These are phyloP conservation scores for Paspalum vaginatum DNA, from an alignment of 176 grass and related monocot species.

Conservation along the genomic window DNA sequence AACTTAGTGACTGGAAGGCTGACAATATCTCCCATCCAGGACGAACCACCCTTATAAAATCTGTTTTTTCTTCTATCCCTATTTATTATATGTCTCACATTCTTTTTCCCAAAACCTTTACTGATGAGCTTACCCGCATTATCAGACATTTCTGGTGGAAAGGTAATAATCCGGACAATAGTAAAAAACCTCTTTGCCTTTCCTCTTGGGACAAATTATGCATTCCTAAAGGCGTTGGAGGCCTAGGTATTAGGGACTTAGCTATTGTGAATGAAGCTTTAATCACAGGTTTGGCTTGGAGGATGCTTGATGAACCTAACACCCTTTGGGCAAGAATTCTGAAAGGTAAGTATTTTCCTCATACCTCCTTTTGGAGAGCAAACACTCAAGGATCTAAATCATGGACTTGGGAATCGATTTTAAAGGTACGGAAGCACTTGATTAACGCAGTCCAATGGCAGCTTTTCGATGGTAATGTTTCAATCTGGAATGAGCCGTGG, in stretches of 20 bases:
- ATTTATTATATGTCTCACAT: neutral
- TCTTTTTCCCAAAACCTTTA: neutral
- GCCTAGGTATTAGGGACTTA: too few relatives aligned
- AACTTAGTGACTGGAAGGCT: neutral
- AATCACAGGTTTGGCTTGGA: neutral
- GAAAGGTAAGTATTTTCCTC: neutral
- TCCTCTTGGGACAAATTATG: neutral
- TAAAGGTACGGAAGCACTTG: neutral
- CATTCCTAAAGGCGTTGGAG: neutral
- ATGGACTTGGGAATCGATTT: neutral
- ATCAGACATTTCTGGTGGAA: neutral
- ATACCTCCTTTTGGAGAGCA: neutral
- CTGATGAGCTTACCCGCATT: neutral
- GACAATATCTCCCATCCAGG: neutral
- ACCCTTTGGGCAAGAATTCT: neutral
- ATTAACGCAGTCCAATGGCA: neutral
- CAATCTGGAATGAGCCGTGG: neutral
- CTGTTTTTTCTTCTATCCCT: neutral
- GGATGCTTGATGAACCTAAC: neutral
- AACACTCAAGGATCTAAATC: neutral
- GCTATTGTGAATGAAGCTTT: neutral
- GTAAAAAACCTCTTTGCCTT: neutral
- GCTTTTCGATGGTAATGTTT: neutral
- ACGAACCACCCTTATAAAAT: neutral
- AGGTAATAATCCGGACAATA: too few relatives aligned